Base-by-base conservation (phyloP, 192 early-diverging fungal species). In the Diversispora epigaea region DNA sequence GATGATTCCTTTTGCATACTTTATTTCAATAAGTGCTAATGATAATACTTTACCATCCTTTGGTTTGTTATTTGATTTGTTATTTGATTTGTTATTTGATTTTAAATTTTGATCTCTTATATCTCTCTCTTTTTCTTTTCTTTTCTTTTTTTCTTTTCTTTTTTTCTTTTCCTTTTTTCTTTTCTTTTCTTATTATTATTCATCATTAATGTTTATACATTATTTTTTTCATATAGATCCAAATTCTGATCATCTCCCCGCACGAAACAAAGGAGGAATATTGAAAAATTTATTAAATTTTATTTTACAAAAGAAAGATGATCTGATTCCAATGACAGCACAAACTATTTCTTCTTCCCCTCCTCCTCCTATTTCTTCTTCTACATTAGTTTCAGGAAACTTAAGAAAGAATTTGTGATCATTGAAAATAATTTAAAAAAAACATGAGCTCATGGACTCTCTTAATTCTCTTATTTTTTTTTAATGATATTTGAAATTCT, bases 21-120 rank as follows among this genome's bases (percentile, higher is more conserved):
- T 99, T 76, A 91, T 99, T 76, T 95, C 93, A 47, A 84, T 96
- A 62, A 94, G 92, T 75, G 93, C 95, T n/a, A 93, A 93, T 73
- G 94, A 95, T 66, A 89, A 92, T 76, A 89, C 92, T 0, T 80
- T 95, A 39, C 94, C 94, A 6, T 80, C 84, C 66, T 91, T 86
- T 68, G 89, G 73, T 75, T 62, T 25, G 71, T 73, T 50, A 19
- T 40, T 52, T 47, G 6, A 47, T 43, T 68, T 64, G 22, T 58
- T 58, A 58, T 2, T 58, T 8, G 39, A 40, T 15, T 65, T 3
- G 39, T 65, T 17, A n/a, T 45, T 45, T 65, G 3, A 65, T 52
- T 0, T 15, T 52, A 3, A 8, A 52, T 52, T 17, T 11, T 4
- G 17, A 17, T 0, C 12, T 52, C 8, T 2, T 52, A 12, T 8